Percentiles rank a stretch among this genome's conserved stretches.
Evolutionary conservation across 1,284 basidiomycete species (phyloP).

Genomic region (Albatrellus sp.): DNA sequence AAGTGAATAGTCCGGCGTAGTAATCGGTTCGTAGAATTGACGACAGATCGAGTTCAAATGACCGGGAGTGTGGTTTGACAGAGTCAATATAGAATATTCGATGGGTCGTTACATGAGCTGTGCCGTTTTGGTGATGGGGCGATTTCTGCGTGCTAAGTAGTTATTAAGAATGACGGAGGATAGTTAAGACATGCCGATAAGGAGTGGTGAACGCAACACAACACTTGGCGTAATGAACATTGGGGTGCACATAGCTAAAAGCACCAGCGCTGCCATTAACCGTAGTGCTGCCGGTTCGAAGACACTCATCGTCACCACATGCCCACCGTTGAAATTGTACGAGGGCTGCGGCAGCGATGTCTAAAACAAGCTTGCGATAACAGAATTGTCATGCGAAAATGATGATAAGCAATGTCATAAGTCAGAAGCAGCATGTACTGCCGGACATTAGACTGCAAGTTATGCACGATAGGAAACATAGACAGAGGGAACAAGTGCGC

Average conservation of each 20-base stretch:
- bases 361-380: too few species aligned
- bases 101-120: constrained; percentile 71
- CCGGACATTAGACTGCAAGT: too few species aligned
- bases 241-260: not conserved
- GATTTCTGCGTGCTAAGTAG: constrained; percentile 67
- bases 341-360: too few species aligned
- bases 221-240: not conserved
- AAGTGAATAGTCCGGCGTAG: constrained; percentile 88
- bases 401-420: too few species aligned
- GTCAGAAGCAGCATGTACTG: too few species aligned
- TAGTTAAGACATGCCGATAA: constrained; percentile 1
- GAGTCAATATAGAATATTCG: constrained; percentile 73
- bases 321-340: too few species aligned
- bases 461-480: not conserved
- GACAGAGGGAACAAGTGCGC: not conserved
- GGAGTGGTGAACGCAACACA: not conserved
- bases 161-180: constrained; percentile 10
- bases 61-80: constrained; percentile 32
- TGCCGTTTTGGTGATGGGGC: constrained; percentile 58
- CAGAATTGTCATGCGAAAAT: too few species aligned
- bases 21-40: constrained; percentile 73
- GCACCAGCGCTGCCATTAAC: too few species aligned
- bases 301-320: too few species aligned
- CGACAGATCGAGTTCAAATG: constrained; percentile 55
- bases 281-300: too few species aligned